Evolutionary conservation across 805 yeast species (phyloP), one percentile per base, ranked within the genome.

Genomic region (Tetrapisispora pingtungensis): DNA sequence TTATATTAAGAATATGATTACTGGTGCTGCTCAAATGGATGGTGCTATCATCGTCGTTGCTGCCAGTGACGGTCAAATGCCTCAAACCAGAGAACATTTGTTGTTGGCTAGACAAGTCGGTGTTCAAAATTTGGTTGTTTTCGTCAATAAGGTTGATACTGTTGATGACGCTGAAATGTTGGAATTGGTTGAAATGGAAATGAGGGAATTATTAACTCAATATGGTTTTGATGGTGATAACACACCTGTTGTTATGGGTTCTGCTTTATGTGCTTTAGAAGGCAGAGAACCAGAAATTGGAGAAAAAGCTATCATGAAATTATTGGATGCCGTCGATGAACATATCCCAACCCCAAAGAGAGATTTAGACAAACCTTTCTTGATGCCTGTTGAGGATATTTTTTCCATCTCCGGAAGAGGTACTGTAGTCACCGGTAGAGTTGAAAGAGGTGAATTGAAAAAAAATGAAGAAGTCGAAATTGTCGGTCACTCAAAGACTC

Each of bases 1-100:
- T 77, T 90, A 89, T 72, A 90, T 90, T 72, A 90, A 90, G 76
- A 90, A 90, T 72, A 90, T 90, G 97, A 90, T 90, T 69, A 87
- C 96, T 55, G 97, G 97, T 81, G 97, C 97, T 61, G 96, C 97
- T 60, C 96, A 90, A 70, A 89, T 89, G 97, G 97, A 90, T 69
- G 97, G 97, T 76, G 97, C 97, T 56, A 89, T 90, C 59, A 90
- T 90, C 72, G 97, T 90, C 50, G 97, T 93, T 68, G 98, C 97
- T 62, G 98, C 98, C 52, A 75, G 96, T 46, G 98, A 93, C 65
- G 98, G 98, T 64, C 96, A 88, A 73, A 93, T 90, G 97, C 97
- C 97, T 65, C 98, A 93, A 75, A 93, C 98, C 57, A 86, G 97
- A 75, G 98, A 93, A 75, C 98, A 93, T 74, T 77, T 93, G 73